phyloP scores from a whole-genome alignment of 2,329 filamentous ascomycete species.

The Aspergillus sp. region DNA sequence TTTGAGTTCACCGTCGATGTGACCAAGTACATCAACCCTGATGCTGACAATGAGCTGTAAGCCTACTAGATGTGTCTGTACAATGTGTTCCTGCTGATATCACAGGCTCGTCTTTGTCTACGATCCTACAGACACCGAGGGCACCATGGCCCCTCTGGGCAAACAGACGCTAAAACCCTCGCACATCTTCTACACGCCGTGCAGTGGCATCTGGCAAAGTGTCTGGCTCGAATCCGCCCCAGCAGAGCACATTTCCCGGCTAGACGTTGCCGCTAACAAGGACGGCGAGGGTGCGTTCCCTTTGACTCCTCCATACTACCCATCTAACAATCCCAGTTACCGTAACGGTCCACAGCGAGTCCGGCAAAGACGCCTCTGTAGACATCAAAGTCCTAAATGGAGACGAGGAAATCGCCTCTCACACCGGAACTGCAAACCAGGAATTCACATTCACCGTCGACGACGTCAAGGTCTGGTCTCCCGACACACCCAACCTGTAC shows the following conservation, averaged over 20 bases:
- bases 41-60: constrained; percentile 56
- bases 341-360: constrained; percentile 54
- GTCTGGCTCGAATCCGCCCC: constrained; percentile 70
- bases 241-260: constrained; percentile 54
- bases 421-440: constrained; percentile 48
- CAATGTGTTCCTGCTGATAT: background rate
- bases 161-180: constrained; percentile 59
- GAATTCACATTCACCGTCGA: constrained; percentile 57
- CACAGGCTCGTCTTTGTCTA: constrained; percentile 62
- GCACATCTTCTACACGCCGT: constrained; percentile 69
- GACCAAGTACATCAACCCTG: constrained; percentile 45
- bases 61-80: constrained; percentile 3
- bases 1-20: constrained; percentile 62
- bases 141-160: constrained; percentile 62
- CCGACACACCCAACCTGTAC: constrained; percentile 62
- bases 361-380: constrained; percentile 34
- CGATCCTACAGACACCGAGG: constrained; percentile 63
- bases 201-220: constrained; percentile 72
- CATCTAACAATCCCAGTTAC: constrained; percentile 45
- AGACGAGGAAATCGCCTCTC: constrained; percentile 44
- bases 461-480: constrained; percentile 64
- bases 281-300: constrained; percentile 49
- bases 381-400: constrained; percentile 40
- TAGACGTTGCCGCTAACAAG: constrained; percentile 61
- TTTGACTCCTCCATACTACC: background rate